phyloP scores from a whole-genome alignment of 2,329 filamentous ascomycete species.

The Dactylellina parvicollis region DNA sequence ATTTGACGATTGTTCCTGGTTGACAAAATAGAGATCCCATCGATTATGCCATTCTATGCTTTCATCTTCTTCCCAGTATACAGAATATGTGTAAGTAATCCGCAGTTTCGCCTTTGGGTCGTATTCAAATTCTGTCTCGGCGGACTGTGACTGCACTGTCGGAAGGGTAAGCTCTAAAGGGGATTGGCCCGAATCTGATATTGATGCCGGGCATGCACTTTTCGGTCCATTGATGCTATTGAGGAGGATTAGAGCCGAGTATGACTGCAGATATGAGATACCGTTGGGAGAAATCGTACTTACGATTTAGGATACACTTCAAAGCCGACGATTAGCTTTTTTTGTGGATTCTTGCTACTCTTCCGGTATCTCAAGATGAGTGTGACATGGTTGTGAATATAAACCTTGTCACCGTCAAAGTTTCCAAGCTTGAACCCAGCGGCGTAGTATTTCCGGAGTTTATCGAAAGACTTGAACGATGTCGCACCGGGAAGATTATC shows the following conservation, averaged over 20 bases:
- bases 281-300: neutral
- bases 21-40: slow-evolving; percentile 90
- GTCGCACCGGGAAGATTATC: slow-evolving; percentile 90
- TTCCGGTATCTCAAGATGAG: slow-evolving; percentile 81
- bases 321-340: slow-evolving; percentile 85
- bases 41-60: slow-evolving; percentile 82
- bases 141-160: slow-evolving; percentile 68
- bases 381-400: slow-evolving; percentile 87
- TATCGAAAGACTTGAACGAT: slow-evolving; percentile 86
- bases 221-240: slow-evolving; percentile 71
- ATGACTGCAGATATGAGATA: neutral
- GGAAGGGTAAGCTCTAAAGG: slow-evolving; percentile 74
- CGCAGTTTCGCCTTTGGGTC: slow-evolving; percentile 73
- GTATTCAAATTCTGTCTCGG: slow-evolving; percentile 25
- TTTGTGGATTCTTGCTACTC: slow-evolving; percentile 73
- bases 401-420: slow-evolving; percentile 70
- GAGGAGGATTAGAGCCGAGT: neutral
- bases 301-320: slow-evolving; percentile 81
- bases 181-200: slow-evolving; percentile 51
- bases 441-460: slow-evolving; percentile 85
- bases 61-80: slow-evolving; percentile 86
- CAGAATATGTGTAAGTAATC: slow-evolving; percentile 87
- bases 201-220: slow-evolving; percentile 68
- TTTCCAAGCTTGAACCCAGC: slow-evolving; percentile 89
- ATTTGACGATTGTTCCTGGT: slow-evolving; percentile 81